phyloP scores from a whole-genome alignment of 371 early-diverging fungal species.

The Circinella umbellata region DNA sequence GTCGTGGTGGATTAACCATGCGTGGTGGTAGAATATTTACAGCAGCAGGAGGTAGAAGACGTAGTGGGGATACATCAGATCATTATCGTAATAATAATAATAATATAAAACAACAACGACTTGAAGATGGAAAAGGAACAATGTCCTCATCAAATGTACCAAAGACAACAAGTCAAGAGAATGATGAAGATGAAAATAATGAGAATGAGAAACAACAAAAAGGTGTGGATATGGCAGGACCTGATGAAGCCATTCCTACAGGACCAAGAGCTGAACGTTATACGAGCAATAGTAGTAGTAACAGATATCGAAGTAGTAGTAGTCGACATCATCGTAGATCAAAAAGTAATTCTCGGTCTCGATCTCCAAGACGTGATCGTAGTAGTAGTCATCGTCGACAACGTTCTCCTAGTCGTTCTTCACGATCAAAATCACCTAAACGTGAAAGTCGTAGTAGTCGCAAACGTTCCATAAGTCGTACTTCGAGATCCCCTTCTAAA shows the following conservation, averaged over 20 bases:
- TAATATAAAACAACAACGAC: slow-evolving; percentile 5
- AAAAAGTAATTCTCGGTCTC: slow-evolving; percentile 11
- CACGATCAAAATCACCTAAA: slow-evolving; percentile 24
- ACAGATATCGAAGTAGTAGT: slow-evolving; percentile 25
- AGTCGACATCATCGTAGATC: slow-evolving; percentile 22
- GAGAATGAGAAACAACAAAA: slow-evolving; percentile 14
- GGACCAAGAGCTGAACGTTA: slow-evolving; percentile 31
- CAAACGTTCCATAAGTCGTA: slow-evolving; percentile 22
- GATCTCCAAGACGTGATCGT: slow-evolving; percentile 9
- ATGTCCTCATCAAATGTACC: too few relatives aligned
- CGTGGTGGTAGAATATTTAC: slow-evolving; percentile 15
- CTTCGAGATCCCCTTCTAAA: slow-evolving; percentile 22
- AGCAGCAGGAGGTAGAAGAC: slow-evolving; percentile 12
- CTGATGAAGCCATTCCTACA: slow-evolving; percentile 35
- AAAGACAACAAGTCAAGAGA: not conserved
- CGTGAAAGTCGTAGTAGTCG: slow-evolving; percentile 17
- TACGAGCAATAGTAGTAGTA: not conserved
- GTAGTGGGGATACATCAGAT: not conserved
- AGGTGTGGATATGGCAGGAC: slow-evolving; percentile 24
- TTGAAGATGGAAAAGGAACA: not conserved
- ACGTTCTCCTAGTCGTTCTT: slow-evolving; percentile 10
- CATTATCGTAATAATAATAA: not conserved
- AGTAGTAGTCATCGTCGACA: slow-evolving; percentile 12
- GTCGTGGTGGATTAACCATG: slow-evolving; percentile 28
- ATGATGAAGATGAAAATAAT: not conserved